These are phyloP conservation scores for sweet orange (Citrus sinensis) DNA, from an alignment of 345 rosid species.

Conservation along the genomic window DNA sequence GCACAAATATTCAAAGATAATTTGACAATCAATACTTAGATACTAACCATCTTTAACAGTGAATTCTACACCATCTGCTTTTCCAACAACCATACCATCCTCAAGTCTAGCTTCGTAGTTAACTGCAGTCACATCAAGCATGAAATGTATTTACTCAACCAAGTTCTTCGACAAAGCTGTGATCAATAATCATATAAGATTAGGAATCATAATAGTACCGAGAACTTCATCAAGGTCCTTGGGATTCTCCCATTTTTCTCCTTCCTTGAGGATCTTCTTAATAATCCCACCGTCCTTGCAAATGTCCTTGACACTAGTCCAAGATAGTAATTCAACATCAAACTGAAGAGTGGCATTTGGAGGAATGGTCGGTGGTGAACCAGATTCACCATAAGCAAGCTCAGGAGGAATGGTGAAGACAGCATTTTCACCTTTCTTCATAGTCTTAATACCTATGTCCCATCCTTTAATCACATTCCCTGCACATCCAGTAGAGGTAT, in stretches of 20 bases:
- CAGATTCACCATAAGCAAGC: slow-evolving; percentile 81
- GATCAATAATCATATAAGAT: background rate
- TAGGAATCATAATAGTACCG: slow-evolving; percentile 29
- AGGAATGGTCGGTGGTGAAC: slow-evolving; percentile 91
- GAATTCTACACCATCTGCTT: slow-evolving; percentile 75
- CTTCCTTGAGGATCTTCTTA: slow-evolving; percentile 62
- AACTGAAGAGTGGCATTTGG: slow-evolving; percentile 84
- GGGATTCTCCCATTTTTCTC: slow-evolving; percentile 82
- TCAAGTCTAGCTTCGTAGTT: slow-evolving; percentile 73
- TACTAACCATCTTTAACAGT: slow-evolving; percentile 68
- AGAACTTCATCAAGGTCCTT: slow-evolving; percentile 79
- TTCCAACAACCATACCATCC: slow-evolving; percentile 66
- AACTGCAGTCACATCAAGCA: slow-evolving; percentile 38
- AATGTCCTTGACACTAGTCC: slow-evolving; percentile 81
- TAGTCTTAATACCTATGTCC: slow-evolving; percentile 94
- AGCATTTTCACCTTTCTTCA: slow-evolving; percentile 95
- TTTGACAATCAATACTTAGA: background rate
- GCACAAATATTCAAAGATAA: background rate
- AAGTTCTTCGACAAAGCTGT: background rate
- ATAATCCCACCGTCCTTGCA: slow-evolving; percentile 86
- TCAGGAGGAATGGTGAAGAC: slow-evolving; percentile 78
- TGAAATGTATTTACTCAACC: background rate
- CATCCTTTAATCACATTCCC: slow-evolving; percentile 97
- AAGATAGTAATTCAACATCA: slow-evolving; percentile 70
- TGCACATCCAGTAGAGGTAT: slow-evolving; percentile 3